These are phyloP conservation scores for Aspergillus vadensis DNA, from an alignment of 2,329 filamentous ascomycete genomes.

Conservation along the genomic window DNA sequence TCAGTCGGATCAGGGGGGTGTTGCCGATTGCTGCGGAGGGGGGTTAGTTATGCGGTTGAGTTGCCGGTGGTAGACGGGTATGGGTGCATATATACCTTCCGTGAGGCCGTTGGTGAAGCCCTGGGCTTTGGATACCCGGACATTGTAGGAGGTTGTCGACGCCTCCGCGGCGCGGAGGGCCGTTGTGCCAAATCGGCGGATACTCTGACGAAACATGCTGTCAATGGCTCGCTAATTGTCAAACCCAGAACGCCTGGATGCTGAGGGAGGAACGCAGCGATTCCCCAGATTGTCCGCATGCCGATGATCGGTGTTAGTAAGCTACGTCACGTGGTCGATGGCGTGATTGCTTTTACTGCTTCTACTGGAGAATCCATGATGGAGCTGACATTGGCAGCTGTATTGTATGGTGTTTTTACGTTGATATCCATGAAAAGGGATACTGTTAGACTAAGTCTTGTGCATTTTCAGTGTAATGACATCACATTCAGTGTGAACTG, in stretches of 20 bases:
- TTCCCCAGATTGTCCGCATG: constrained; percentile 7
- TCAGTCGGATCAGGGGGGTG: constrained; percentile 88
- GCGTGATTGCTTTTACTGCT: constrained; percentile 14
- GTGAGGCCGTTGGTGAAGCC: constrained; percentile 76
- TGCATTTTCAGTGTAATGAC: neutral
- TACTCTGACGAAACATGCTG: constrained; percentile 69
- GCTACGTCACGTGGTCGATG: constrained; percentile 24
- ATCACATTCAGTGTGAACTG: neutral
- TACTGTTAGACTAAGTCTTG: no score
- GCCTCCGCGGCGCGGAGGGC: constrained; percentile 58
- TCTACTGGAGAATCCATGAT: neutral
- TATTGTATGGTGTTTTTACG: no score
- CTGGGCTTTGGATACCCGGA: constrained; percentile 77
- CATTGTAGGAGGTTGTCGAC: constrained; percentile 57
- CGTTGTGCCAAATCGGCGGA: constrained; percentile 67
- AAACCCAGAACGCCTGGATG: constrained; percentile 1
- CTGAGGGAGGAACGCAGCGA: neutral
- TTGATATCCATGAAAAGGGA: no score
- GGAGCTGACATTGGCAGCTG: neutral
- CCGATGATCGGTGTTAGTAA: constrained; percentile 31
- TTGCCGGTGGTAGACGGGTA: no score
- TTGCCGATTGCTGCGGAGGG: constrained; percentile 80
- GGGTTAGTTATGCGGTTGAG: neutral
- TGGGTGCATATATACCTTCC: constrained; percentile 63
- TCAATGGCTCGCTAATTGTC: constrained; percentile 15